Evolutionary conservation across 1,139 yeast genomes (phyloP).

Genomic region (Arxiozyma bovina): DNA sequence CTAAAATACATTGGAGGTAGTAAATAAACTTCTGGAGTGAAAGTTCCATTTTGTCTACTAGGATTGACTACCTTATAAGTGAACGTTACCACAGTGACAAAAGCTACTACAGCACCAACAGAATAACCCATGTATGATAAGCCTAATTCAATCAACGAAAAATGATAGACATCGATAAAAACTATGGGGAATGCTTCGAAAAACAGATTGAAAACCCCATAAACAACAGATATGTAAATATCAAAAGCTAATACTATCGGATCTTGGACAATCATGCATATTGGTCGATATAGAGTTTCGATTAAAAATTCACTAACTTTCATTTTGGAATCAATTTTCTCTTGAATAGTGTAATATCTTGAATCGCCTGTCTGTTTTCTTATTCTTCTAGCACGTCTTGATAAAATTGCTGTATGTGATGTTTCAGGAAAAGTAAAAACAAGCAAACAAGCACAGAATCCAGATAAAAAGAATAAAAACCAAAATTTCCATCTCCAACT

Average conservation of each 20-base stretch:
- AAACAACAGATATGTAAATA: constrained; percentile 43
- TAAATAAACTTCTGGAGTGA: constrained; percentile 16
- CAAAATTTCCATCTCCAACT: constrained; percentile 43
- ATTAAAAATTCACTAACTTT: constrained; percentile 28
- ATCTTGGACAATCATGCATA: constrained; percentile 34
- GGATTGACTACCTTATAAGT: constrained; percentile 9
- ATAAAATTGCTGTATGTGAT: constrained; percentile 37
- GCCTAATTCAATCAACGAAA: constrained; percentile 31
- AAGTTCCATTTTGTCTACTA: constrained; percentile 9
- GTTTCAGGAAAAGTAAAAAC: constrained; percentile 44
- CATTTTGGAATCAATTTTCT: constrained; percentile 29
- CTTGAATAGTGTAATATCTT: constrained; percentile 32
- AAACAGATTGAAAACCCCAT: constrained; percentile 48
- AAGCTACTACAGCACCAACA: constrained; percentile 18
- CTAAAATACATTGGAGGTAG: constrained; percentile 13
- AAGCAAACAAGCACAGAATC: constrained; percentile 33
- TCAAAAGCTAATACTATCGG: constrained; percentile 18
- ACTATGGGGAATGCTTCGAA: constrained; percentile 58
- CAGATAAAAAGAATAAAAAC: constrained; percentile 36
- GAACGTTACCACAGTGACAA: constrained; percentile 10
- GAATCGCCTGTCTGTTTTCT: constrained; percentile 41
- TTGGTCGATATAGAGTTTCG: constrained; percentile 44
- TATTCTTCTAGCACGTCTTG: constrained; percentile 40
- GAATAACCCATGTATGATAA: constrained; percentile 19
- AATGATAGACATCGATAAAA: constrained; percentile 37